Base-by-base conservation (phyloP, 2,329 filamentous ascomycete genomes). In the Pseudopyricularia javanii region DNA sequence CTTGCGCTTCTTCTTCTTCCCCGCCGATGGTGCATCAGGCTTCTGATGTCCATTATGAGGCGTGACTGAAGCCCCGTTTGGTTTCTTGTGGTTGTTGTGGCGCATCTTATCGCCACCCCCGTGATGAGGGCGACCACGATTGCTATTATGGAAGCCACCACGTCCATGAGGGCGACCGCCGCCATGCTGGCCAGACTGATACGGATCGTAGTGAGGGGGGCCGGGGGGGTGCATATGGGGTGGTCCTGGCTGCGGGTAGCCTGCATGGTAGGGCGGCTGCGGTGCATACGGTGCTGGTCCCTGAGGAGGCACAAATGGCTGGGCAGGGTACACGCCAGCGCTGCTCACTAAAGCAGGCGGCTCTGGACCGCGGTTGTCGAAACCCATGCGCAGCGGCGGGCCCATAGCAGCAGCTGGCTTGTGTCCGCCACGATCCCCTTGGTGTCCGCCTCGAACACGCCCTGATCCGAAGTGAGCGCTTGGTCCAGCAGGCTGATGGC, bases 1-100 rank as follows among this genome's bases (percentile, higher is more conserved):
- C 69, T 82, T 85, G 54, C 82, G 78, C 71, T 85, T 85, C 73
- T 86, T 87, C 65, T 83, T 84, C 65, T 83, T 84, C 54, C 72
- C 74, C 24, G 70, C 69, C 54, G 67, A 68, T 60, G 69, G 64
- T 61, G 69, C 68, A 70, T 75, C 73, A 75, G 73, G 69, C 69
- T 75, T 76, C 68, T 76, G 72, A 69, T 69, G 62, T 48, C 65
- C 60, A 22, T 55, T 54, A 15, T 63, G 60, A 26, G 61, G 62
- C 33, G 60, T 61, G 17, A 58, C 53, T 15, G 56, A 50, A 56
- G 57, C 58, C 51, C 62, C 56, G 37, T 54, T 61, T 50, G 63
- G 62, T 55, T 66, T 66, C 56, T 64, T 64, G 56, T 66, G 65
- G 20, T 52, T 52, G n/a, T 50, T 50, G 56, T 66, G 65, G 54